phyloP scores from a whole-genome alignment of 805 yeast species.

The Ogataea zsoltii region DNA sequence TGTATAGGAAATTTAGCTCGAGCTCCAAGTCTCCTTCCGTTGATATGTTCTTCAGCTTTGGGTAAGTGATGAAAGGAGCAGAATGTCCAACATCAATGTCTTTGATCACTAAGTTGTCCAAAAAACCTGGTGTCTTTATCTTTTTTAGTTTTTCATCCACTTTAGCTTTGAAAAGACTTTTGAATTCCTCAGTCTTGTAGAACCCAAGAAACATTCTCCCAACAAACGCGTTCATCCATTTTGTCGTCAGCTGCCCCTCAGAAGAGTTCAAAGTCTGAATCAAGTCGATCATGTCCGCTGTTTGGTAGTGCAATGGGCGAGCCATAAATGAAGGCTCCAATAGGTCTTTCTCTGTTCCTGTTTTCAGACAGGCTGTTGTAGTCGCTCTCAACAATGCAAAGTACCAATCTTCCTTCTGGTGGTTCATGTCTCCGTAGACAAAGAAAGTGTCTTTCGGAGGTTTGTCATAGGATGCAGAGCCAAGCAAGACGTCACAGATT shows the following conservation, averaged over 20 bases:
- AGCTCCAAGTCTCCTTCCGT: conserved; percentile 78
- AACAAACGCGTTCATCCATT: conserved; percentile 87
- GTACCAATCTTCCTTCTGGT: conserved; percentile 92
- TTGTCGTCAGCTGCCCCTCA: conserved; percentile 77
- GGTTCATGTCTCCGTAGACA: conserved; percentile 73
- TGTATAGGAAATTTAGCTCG: conserved; percentile 62
- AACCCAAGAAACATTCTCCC: conserved; percentile 81
- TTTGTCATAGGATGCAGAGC: conserved; percentile 23
- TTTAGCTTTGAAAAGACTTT: conserved; percentile 54
- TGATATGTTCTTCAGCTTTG: conserved; percentile 63
- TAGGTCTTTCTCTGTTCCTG: conserved; percentile 28
- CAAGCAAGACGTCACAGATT: conserved; percentile 45
- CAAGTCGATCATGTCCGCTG: conserved; percentile 68
- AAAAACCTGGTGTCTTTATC: conserved; percentile 82
- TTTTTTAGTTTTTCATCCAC: conserved; percentile 73
- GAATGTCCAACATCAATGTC: conserved; percentile 74
- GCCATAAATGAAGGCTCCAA: conserved; percentile 69
- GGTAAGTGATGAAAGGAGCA: conserved; percentile 78
- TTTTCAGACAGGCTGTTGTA: conserved; percentile 38
- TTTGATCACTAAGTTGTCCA: conserved; percentile 78
- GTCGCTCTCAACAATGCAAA: conserved; percentile 81
- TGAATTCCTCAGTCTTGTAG: conserved; percentile 69
- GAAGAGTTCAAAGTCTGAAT: conserved; percentile 79
- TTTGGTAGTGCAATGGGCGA: conserved; percentile 67
- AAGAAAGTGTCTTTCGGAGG: conserved; percentile 49